Conservation (phyloP, 495 filamentous ascomycete species). For the Neurospora sp. region DNA sequence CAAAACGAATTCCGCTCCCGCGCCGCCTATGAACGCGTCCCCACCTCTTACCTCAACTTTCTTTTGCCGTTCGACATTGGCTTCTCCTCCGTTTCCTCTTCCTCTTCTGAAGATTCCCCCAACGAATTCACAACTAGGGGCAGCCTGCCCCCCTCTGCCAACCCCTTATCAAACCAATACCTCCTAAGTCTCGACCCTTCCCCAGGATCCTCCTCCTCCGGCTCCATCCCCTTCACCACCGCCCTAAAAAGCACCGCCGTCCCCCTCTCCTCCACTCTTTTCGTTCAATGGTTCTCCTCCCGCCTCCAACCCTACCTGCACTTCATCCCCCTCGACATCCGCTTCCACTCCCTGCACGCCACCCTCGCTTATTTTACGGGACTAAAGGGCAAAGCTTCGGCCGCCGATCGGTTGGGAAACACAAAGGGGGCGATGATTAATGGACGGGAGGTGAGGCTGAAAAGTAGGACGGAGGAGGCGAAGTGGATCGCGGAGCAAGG, state of each 20-base stretch:
- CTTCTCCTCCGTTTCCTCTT: conserved; percentile 10
- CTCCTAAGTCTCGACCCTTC: conserved; percentile 52
- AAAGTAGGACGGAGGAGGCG: conserved; percentile 26
- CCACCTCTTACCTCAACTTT: conserved; percentile 22
- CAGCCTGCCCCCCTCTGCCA: background rate
- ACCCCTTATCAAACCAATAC: conserved; percentile 29
- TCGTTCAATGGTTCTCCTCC: conserved; percentile 66
- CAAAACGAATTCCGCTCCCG: conserved; percentile 12
- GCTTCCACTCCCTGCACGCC: conserved; percentile 54
- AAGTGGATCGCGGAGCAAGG: conserved; percentile 59
- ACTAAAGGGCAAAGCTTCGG: conserved; percentile 9
- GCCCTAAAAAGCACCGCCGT: conserved; percentile 43
- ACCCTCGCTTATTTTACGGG: conserved; percentile 55
- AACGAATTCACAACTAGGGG: background rate
- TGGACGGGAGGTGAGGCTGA: conserved; percentile 35
- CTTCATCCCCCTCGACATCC: conserved; percentile 65
- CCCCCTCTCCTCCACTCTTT: conserved; percentile 55
- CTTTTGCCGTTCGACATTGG: conserved; percentile 31
- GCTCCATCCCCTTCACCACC: conserved; percentile 24
- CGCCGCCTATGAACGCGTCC: conserved; percentile 26
- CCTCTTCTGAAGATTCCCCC: background rate
- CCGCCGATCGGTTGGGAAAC: background rate
- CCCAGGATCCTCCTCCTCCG: background rate
- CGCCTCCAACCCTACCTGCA: conserved; percentile 65
- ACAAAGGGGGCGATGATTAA: conserved; percentile 26